Conservation (phyloP, 352 stramenopile species). For the Globisporangium canariense region DNA sequence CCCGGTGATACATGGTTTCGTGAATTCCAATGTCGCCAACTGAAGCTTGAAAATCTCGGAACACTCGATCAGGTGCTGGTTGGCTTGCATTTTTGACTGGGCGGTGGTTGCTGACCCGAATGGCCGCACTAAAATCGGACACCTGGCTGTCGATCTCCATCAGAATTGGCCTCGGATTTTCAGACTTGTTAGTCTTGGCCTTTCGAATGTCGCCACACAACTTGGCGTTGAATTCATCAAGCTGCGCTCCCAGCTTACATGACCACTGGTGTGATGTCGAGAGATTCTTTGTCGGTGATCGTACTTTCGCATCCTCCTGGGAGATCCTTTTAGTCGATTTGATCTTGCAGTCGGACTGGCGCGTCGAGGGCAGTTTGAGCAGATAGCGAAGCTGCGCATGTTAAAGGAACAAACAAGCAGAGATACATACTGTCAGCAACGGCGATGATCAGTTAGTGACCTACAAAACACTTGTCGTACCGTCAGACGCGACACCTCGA, state of each 20-base stretch:
- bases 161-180: background rate
- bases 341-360: background rate
- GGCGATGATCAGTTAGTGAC: background rate
- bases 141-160: conserved; percentile 5
- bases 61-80: conserved; percentile 8
- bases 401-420: background rate
- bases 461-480: conserved; percentile 2
- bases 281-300: background rate
- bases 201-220: conserved; percentile 17
- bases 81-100: conserved; percentile 23
- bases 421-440: background rate
- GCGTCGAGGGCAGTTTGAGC: conserved; percentile 28
- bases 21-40: conserved; percentile 29
- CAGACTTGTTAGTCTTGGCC: background rate
- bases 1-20: conserved; percentile 26
- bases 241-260: conserved; percentile 26
- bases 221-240: conserved; percentile 21
- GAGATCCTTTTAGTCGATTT: background rate
- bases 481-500: conserved; percentile 12
- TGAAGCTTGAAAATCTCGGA: conserved; percentile 41
- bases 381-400: conserved; percentile 37
- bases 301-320: background rate
- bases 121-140: conserved; percentile 25
- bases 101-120: conserved; percentile 39
- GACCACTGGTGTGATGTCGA: conserved; percentile 12